A percentile compares a stretch with the other conserved stretches of the same genome.
Conservation (phyloP, 108 stramenopile species). For the Schizochytrium sp. region DNA sequence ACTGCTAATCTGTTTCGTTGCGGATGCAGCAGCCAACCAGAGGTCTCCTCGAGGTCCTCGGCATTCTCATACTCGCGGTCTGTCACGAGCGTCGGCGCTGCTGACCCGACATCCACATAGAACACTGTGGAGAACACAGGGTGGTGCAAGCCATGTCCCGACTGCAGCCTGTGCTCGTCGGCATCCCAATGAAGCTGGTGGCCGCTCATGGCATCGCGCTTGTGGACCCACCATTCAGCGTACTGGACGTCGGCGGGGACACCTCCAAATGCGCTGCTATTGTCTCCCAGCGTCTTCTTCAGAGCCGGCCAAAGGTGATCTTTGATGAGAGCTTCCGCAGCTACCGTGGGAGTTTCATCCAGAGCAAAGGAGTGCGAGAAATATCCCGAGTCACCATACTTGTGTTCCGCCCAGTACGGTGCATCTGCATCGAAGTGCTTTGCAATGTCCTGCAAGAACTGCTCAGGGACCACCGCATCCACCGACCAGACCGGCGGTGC, state of each 20-base stretch:
- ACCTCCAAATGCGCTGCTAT: neutral
- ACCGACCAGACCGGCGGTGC: neutral
- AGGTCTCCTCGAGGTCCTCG: neutral
- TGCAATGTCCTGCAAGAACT: neutral
- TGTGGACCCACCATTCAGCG: constrained; percentile 58
- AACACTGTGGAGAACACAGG: constrained; percentile 21
- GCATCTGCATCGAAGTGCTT: neutral
- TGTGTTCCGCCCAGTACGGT: constrained; percentile 33
- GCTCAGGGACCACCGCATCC: neutral
- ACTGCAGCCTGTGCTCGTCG: constrained; percentile 2
- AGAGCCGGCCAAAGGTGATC: neutral
- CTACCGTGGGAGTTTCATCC: neutral
- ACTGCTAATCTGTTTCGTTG: neutral
- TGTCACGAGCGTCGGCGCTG: neutral
- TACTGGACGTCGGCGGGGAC: neutral
- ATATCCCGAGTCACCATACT: constrained; percentile 11
- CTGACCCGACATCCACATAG: constrained; percentile 1
- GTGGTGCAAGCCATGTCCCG: constrained; percentile 30
- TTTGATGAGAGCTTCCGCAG: constrained; percentile 31
- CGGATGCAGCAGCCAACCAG: constrained; percentile 45
- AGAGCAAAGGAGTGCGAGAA: constrained; percentile 4
- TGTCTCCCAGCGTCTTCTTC: neutral
- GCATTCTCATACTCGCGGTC: neutral
- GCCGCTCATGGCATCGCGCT: constrained; percentile 24
- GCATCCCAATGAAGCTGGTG: constrained; percentile 43